Base-by-base conservation (phyloP, 2,329 filamentous ascomycete species). In the Ophiocordyceps camponoti-saundersi region DNA sequence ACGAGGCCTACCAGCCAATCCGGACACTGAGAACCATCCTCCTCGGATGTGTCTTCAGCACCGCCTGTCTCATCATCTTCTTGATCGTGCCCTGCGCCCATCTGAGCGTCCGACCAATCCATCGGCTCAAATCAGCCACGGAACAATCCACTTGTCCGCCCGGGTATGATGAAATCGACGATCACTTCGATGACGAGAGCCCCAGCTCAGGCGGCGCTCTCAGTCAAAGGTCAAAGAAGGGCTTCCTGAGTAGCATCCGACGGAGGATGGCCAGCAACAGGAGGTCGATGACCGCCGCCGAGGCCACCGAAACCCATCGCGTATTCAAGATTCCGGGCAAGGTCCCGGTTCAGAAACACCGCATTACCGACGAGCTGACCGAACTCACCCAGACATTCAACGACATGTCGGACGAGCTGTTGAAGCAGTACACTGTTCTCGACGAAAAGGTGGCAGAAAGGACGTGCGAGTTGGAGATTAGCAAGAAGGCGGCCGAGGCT, bases 401-500 rank as follows among this genome's bases (percentile, higher is more conserved):
- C 58, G 84, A 89, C 56, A 95, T 95, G 89, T 85, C 83, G 1
- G 86, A 94, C 51, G 88, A 95, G 63, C 67, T 95, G 42, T 75
- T 85, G 56, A 84, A 86, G 64, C 88, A 95, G 57, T 95, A 95
- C 57, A 79, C 80, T 29, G 80, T 78, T 12, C 69, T 95, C 1
- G 89, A 95, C 60, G 80, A 90, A 48, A 82, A 90, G 55, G 89
- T 95, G 1, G 77, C 77, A 7, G 80, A 89, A 59, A 74, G 89
- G 47, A 95, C 89, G 0, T 77, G 77, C 34, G 85, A 95, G 61
- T 70, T 95, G 1, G 87, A 94, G 57, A 77, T 86, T 50, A 93
- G 83, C 66, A 95, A 95, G 61, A 86, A 87, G 65, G 86, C 87
- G 1, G 89, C 89, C 1, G 89, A 95, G 62, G 84, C 85, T n/a